A percentile compares a stretch with the other conserved stretches of the same genome.
phyloP scores from a whole-genome alignment of 805 yeast species.

The Metschnikowia cubensis region DNA sequence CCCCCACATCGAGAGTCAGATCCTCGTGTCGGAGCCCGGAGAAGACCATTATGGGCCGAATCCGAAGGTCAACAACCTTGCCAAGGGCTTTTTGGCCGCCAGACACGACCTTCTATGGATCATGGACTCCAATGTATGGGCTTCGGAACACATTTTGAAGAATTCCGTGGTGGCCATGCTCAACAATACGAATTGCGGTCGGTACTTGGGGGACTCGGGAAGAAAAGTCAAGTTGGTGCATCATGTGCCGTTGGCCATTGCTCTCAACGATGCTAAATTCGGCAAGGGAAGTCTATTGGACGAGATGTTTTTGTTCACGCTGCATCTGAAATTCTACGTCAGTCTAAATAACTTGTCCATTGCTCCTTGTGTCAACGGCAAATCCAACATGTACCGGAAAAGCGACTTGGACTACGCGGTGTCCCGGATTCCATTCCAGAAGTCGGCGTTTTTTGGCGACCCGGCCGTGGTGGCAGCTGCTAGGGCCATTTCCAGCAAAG shows the following conservation, averaged over 20 bases:
- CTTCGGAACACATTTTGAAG: constrained; percentile 55
- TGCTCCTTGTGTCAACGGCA: constrained; percentile 91
- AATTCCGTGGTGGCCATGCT: constrained; percentile 57
- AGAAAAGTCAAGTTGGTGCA: constrained; percentile 66
- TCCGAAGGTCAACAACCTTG: constrained; percentile 82
- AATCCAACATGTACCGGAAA: constrained; percentile 71
- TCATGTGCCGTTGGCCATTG: constrained; percentile 69
- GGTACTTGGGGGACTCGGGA: constrained; percentile 19
- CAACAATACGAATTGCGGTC: constrained; percentile 51
- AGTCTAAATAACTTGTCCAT: constrained; percentile 68
- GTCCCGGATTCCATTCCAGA: constrained; percentile 26
- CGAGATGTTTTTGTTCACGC: constrained; percentile 78
- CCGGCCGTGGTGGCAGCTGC: constrained; percentile 30
- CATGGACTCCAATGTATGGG: constrained; percentile 83
- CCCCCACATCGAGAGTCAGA: constrained; percentile 53
- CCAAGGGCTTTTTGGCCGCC: constrained; percentile 73
- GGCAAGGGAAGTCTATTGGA: constrained; percentile 43
- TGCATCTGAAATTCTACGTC: constrained; percentile 82
- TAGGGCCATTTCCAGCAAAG: constrained; percentile 21
- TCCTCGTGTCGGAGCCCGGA: constrained; percentile 47
- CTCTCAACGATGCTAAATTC: constrained; percentile 8
- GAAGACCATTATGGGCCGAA: constrained; percentile 69
- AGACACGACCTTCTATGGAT: constrained; percentile 77
- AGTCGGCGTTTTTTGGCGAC: constrained; percentile 31
- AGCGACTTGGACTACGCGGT: constrained; percentile 63